Base-by-base conservation (phyloP, 2,329 filamentous ascomycete genomes). In the Colletotrichum cordylinicola region DNA sequence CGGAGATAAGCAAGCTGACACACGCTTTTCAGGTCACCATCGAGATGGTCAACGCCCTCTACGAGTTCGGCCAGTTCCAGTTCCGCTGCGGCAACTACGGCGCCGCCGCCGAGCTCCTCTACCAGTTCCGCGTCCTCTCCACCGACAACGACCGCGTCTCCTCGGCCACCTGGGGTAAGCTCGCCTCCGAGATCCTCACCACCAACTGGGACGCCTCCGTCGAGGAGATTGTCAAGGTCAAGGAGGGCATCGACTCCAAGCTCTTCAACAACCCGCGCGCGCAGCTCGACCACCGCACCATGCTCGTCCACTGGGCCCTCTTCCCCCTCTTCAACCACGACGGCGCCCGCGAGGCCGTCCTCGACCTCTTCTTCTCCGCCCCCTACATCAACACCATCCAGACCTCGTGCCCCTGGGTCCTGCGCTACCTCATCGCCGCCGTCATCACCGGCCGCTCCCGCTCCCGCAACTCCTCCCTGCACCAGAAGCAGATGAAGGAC, bases 301-400 rank as follows among this genome's bases (percentile, higher is more conserved):
- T 96, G 95, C 90, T 99, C 82, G 94, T 98, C 82, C 97, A 99
- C 94, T 99, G 97, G 96, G 93, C 95, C 61, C 93, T 99, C 77
- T 99, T 98, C 92, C 96, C 97, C 77, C 96, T 98, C 88, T 99
- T 98, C 92, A 98, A 99, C 92, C 94, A 95, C 88, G 96, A 98
- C 82, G 91, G 93, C 79, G 95, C 95, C 75, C 95, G 96, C 82
- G 97, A 99, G 84, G 92, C 92, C 80, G 91, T 99, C 81, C 95
- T 97, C 83, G 97, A 99, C 81, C 93, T 98, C 85, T 97, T 98
- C 91, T 98, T 99, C 92, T 98, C 94, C 78, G 94, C 96, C 79
- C 92, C 95, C 81, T 99, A 95, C 91, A 99, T 99, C 92, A 99
- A 98, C 92, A 98, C 96, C 81, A 98, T 99, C 85, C 97, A 99